Evolutionary conservation across 441 rosid species (phyloP).

Genomic region (Euphorbia corollata): DNA sequence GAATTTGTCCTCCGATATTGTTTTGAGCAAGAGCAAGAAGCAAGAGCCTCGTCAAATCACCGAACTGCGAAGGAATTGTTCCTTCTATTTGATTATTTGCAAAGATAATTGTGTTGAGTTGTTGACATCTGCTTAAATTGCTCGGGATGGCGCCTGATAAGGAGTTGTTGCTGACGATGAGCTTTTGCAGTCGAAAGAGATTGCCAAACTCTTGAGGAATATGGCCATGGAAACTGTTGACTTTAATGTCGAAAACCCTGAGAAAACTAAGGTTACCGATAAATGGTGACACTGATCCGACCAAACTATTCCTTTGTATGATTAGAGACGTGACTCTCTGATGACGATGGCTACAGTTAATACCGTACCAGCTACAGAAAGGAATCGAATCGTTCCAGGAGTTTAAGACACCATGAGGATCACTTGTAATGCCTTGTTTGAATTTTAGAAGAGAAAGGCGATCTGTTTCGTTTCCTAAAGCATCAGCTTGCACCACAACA

Average conservation of each 20-base stretch:
- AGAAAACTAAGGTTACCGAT: neutral
- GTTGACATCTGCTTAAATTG: neutral
- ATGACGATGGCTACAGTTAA: neutral
- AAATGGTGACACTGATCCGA: neutral
- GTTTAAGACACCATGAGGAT: neutral
- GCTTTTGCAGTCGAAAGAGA: neutral
- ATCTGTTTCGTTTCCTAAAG: neutral
- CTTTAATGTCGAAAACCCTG: neutral
- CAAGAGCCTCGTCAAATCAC: neutral
- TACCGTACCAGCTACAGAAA: neutral
- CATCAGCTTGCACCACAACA: neutral
- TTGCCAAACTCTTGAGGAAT: neutral
- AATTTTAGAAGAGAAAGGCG: neutral
- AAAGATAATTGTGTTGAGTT: neutral
- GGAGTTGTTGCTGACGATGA: neutral
- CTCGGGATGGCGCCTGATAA: neutral
- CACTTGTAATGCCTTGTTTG: neutral
- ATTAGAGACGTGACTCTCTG: neutral
- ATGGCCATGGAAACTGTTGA: neutral
- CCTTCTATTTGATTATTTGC: neutral
- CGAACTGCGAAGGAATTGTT: constrained; percentile 1
- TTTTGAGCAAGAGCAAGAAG: neutral
- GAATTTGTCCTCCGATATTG: neutral
- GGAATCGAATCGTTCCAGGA: neutral
- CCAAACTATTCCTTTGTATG: neutral